Base-by-base conservation (phyloP, 2,329 filamentous ascomycete species). In the Aureobasidium subglaciale region DNA sequence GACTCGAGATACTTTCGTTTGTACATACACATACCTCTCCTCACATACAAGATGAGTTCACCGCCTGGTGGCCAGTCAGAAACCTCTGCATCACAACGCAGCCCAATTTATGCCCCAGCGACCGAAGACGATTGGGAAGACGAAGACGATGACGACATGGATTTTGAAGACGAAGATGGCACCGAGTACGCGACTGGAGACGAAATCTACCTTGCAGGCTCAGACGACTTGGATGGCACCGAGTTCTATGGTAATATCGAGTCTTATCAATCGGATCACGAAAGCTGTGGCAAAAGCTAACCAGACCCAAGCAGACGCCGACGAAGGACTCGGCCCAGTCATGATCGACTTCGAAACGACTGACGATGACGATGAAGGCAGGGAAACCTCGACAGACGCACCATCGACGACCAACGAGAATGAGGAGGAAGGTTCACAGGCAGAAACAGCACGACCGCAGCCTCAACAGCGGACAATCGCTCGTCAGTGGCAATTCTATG, bases 121-220 rank as follows among this genome's bases (percentile, higher is more conserved):
- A 10, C 37, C 10, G 66, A 68, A 56, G 59, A 66, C 60, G 56
- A 65, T 60, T 35, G 57, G 34, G 63, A 64, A 38, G 68, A 69
- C 56, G 73, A 75, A n/a, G n/a, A 43, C 40, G 40, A 43, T 69
- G 75, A 79, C 68, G 76, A 78, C 66, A 76, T 78, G 71, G 76
- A 78, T 59, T 77, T 73, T 67, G 69, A 77, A 62, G 69, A 72
- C 25, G 69, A 73, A 42, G 65, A 71, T 56, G 72, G 73, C 18
- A 52, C 38, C 15, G 50, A 54, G 15, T 54, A 54, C 20, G 50
- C 50, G 57, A 68, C 67, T 13, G 69, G 63, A 49, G 70, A 66
- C 41, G 68, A 68, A 45, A 60, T 60, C 15, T 61, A 63, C 4
- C 60, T 60, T 24, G 64, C 56, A 58, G 71, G 74, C 8, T 69